Evolutionary conservation across 2,329 filamentous ascomycete species (phyloP).

Genomic region (Ophiostoma ulmi): DNA sequence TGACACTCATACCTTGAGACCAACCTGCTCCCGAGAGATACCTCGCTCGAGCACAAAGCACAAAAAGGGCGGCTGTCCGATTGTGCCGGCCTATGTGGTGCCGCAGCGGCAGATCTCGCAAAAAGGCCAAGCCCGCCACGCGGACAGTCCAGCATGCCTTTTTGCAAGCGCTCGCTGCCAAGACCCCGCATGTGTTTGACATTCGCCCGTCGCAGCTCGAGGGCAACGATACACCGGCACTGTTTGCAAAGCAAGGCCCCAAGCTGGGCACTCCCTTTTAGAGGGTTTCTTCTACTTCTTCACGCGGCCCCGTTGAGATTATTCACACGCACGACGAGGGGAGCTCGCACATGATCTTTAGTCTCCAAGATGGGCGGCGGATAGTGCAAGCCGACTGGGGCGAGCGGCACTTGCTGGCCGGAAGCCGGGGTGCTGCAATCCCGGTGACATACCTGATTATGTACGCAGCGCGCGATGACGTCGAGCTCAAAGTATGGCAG

Average conservation of each 20-base stretch:
- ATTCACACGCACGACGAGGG: slow-evolving; percentile 39
- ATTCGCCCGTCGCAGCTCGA: neutral
- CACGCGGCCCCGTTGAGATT: slow-evolving; percentile 33
- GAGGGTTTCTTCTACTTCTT: neutral
- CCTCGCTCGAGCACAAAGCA: neutral
- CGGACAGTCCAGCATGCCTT: neutral
- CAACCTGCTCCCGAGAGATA: neutral
- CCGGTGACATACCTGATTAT: slow-evolving; percentile 39
- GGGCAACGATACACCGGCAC: neutral
- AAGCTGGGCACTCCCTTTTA: neutral
- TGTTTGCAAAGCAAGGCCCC: neutral
- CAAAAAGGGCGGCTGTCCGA: neutral
- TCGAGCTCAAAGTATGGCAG: slow-evolving; percentile 35
- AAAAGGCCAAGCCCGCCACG: neutral
- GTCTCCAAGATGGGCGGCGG: slow-evolving; percentile 37
- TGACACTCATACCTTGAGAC: neutral
- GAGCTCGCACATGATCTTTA: slow-evolving; percentile 38
- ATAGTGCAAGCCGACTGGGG: slow-evolving; percentile 39
- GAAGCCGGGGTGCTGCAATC: slow-evolving; percentile 28
- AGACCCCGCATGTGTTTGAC: neutral
- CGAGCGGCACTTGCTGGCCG: slow-evolving; percentile 38
- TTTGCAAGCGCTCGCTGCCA: neutral
- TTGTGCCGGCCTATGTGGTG: neutral
- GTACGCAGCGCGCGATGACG: slow-evolving; percentile 39
- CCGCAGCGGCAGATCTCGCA: slow-evolving; percentile 3